Base-by-base conservation (phyloP, 2,329 filamentous ascomycete species). In the Colletotrichum melonis region DNA sequence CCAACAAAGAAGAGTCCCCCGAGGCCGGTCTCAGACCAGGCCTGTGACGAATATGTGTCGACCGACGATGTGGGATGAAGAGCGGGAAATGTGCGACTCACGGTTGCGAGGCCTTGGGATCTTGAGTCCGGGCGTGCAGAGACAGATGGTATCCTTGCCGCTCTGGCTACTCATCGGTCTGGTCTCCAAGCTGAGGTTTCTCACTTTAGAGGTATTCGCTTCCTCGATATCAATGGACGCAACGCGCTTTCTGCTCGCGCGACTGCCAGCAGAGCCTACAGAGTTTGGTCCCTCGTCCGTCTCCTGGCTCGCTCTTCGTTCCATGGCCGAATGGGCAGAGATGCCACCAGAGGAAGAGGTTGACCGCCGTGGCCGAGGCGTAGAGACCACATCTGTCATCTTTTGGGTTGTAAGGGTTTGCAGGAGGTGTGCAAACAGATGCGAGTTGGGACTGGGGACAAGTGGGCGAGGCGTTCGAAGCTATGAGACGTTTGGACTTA, bases 91-190 rank as follows among this genome's bases (percentile, higher is more conserved):
- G 73, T 42, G 65, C 70, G 56, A 84, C 88, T 82, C 82, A 91
- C 89, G 88, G 78, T 91, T 91, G 59, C 89, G 84, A 67, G 89
- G 89, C 69, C 89, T 84, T 3, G 89, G 89, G 59, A 91, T 87
- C 78, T 90, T 91, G 5, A 88, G 88, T 22, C 86, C 84, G 57
- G 88, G 87, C 14, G 87, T 86, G 77, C 89, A 91, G 74, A 90
- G 83, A 80, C 89, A 91, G 42, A 90, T 87, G 59, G 85, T 78
- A 59, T 88, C 87, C 66, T 76, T 63, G 69, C 67, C 58, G 58
- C 70, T 67, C 54, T 75, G 72, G 67, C 67, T 49, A 56, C 76
- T 75, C 26, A 79, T 73, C 79, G 65, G 70, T 76, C 24, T 83
- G 80, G 84, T 83, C 68, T 80, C 81, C 63, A 85, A 77, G 64